Evolutionary conservation across 768 basidiomycete species (phyloP).

Genomic region (Coprinopsis cinerea): DNA sequence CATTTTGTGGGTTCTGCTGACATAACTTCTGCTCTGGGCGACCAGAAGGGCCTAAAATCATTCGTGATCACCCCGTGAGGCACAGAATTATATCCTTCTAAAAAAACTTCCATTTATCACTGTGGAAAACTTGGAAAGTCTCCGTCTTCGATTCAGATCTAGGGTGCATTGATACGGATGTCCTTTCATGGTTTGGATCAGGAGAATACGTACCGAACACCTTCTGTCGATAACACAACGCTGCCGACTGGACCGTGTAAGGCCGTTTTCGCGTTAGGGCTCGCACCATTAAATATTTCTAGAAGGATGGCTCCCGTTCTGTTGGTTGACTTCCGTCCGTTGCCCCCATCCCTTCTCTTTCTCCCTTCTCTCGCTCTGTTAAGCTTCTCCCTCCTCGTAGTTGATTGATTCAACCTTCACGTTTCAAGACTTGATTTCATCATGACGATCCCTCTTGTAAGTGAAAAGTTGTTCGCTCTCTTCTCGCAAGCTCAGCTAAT

Average conservation of each 20-base stretch:
- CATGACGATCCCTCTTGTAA: neutral
- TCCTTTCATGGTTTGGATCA: neutral
- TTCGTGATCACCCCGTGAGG: neutral
- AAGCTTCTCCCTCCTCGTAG: neutral
- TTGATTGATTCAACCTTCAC: neutral
- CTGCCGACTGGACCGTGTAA: neutral
- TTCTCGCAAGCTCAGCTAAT: neutral
- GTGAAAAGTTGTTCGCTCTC: neutral
- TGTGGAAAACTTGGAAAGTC: neutral
- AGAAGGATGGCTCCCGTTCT: neutral
- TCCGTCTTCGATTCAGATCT: neutral
- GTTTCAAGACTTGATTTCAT: neutral
- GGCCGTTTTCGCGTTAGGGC: neutral
- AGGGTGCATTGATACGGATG: neutral
- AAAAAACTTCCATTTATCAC: neutral
- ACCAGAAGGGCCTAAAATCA: neutral
- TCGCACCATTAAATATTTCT: neutral
- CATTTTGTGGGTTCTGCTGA: neutral
- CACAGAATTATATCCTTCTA: neutral
- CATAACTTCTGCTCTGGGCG: neutral
- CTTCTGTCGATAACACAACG: neutral
- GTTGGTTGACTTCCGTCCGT: neutral
- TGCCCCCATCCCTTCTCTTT: neutral
- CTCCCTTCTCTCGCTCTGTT: constrained; percentile 1
- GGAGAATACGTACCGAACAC: neutral